A percentile compares a stretch with the other conserved stretches of the same genome.
phyloP scores from a whole-genome alignment of 2,329 filamentous ascomycete genomes.

The Xylariaceae sp. region DNA sequence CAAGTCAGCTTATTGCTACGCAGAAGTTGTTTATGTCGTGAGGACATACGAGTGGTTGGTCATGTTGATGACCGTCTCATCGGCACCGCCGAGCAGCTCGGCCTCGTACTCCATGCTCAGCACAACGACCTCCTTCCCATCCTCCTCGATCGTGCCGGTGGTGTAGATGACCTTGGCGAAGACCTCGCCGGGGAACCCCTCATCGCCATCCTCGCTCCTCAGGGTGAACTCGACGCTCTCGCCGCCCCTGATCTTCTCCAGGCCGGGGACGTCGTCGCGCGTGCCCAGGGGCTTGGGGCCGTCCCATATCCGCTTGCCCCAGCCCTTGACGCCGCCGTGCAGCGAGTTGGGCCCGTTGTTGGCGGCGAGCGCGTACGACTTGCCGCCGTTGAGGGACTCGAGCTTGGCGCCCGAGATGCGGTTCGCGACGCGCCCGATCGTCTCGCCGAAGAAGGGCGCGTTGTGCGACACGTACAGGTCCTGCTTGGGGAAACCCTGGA shows the following conservation, averaged over 20 bases:
- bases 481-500: slow-evolving; percentile 74
- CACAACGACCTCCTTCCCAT: slow-evolving; percentile 61
- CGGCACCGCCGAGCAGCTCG: slow-evolving; percentile 67
- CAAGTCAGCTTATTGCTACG: background rate
- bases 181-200: slow-evolving; percentile 84
- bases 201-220: slow-evolving; percentile 72
- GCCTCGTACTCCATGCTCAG: slow-evolving; percentile 88
- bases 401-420: slow-evolving; percentile 70
- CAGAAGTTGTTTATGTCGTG: background rate
- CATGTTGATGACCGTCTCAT: slow-evolving; percentile 89
- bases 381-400: slow-evolving; percentile 61
- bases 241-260: slow-evolving; percentile 49
- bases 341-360: slow-evolving; percentile 76
- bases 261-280: slow-evolving; percentile 42
- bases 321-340: slow-evolving; percentile 68
- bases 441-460: slow-evolving; percentile 81
- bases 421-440: slow-evolving; percentile 82
- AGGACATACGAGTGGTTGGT: slow-evolving; percentile 81
- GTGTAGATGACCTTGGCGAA: slow-evolving; percentile 75
- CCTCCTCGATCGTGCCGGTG: slow-evolving; percentile 58
- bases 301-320: slow-evolving; percentile 74
- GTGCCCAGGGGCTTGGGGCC: slow-evolving; percentile 61
- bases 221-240: slow-evolving; percentile 63
- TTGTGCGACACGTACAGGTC: slow-evolving; percentile 73
- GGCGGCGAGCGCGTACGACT: slow-evolving; percentile 61